phyloP scores from a whole-genome alignment of 441 rosid species.

The Populus hybrid region DNA sequence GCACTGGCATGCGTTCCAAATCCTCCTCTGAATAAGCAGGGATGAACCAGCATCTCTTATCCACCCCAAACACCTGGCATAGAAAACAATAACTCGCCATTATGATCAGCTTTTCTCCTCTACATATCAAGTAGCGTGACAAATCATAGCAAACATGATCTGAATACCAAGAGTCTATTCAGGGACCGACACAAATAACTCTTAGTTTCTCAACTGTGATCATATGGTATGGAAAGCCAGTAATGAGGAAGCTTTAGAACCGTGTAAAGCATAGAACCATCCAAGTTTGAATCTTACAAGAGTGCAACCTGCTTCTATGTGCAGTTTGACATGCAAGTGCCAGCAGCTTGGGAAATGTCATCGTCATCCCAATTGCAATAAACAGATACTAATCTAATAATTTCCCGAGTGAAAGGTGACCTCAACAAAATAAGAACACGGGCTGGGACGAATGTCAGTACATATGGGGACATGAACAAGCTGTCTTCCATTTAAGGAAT shows the following conservation, averaged over 20 bases:
- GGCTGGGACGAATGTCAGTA: neutral
- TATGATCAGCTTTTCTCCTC: neutral
- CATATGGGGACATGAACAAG: neutral
- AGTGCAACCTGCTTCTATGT: neutral
- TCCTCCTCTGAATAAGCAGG: conserved; percentile 77
- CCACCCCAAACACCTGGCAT: conserved; percentile 71
- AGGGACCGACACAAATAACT: neutral
- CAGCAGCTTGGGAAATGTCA: neutral
- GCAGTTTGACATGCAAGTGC: neutral
- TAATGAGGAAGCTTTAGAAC: neutral
- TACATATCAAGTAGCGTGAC: neutral
- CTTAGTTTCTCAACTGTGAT: neutral
- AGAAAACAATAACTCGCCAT: neutral
- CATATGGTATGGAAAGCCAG: neutral
- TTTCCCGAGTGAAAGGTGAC: neutral
- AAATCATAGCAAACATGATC: neutral
- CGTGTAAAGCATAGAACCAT: neutral
- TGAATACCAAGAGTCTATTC: neutral
- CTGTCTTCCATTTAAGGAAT: too few relatives aligned
- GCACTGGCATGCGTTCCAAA: conserved; percentile 47
- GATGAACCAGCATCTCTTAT: conserved; percentile 72
- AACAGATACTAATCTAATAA: neutral
- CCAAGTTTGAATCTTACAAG: neutral
- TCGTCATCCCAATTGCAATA: neutral
- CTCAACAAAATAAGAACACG: neutral